Evolutionary conservation across 371 early-diverging fungal species (phyloP).

Genomic region (Batrachochytrium dendrobatidis): DNA sequence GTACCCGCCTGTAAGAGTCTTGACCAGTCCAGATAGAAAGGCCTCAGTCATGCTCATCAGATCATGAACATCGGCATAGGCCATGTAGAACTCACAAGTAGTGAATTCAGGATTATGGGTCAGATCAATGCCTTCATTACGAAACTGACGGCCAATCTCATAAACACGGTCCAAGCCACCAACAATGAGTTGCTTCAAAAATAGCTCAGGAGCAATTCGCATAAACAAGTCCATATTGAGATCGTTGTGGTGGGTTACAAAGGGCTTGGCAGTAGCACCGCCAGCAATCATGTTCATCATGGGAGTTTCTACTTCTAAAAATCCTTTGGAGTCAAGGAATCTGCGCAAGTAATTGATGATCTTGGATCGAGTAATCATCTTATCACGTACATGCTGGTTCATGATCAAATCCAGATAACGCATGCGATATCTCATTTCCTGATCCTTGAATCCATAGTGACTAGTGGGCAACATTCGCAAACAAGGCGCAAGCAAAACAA

Average conservation of each 20-base stretch:
- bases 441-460: constrained; percentile 93
- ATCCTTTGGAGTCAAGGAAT: constrained; percentile 90
- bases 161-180: constrained; percentile 99
- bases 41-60: constrained; percentile 94
- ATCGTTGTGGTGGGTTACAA: constrained; percentile 99
- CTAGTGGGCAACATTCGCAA: constrained; percentile 95
- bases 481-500: constrained; percentile 91
- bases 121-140: constrained; percentile 99
- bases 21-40: constrained; percentile 88
- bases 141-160: constrained; percentile 99
- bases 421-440: constrained; percentile 95
- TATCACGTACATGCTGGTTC: constrained; percentile 92
- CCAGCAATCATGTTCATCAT: constrained; percentile 99
- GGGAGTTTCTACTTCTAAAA: constrained; percentile 99
- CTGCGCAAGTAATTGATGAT: constrained; percentile 92
- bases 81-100: constrained; percentile 99
- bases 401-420: constrained; percentile 99
- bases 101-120: constrained; percentile 99
- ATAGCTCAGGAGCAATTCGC: constrained; percentile 99
- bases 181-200: constrained; percentile 93
- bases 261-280: constrained; percentile 99
- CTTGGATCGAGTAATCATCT: constrained; percentile 86
- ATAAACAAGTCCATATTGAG: constrained; percentile 97
- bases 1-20: constrained; percentile 78
- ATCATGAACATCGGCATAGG: constrained; percentile 98